These are phyloP conservation scores for Metarhizium humberi DNA, from an alignment of 2,329 filamentous ascomycete species.

Conservation along the genomic window DNA sequence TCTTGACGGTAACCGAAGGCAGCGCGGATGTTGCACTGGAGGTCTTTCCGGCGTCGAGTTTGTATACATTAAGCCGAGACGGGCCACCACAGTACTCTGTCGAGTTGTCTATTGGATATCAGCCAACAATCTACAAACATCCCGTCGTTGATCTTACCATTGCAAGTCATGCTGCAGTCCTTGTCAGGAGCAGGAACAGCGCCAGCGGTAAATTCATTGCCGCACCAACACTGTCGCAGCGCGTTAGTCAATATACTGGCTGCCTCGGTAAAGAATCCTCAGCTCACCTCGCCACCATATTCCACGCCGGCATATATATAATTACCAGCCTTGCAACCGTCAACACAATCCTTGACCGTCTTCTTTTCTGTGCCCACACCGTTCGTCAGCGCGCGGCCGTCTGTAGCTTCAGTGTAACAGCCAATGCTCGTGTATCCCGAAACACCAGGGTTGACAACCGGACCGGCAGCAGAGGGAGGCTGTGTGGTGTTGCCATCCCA, in stretches of 20 bases:
- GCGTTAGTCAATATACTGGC: not conserved
- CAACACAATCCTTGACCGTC: constrained; percentile 24
- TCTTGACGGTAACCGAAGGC: constrained; percentile 6
- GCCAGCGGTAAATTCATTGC: constrained; percentile 17
- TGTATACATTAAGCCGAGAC: constrained; percentile 25
- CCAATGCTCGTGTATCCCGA: constrained; percentile 25
- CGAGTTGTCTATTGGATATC: constrained; percentile 15
- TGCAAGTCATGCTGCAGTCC: constrained; percentile 27
- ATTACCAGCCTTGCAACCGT: constrained; percentile 17
- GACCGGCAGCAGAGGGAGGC: constrained; percentile 10
- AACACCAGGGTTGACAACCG: constrained; percentile 28
- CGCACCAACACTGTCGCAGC: constrained; percentile 25
- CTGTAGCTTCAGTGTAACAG: constrained; percentile 27
- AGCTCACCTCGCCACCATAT: constrained; percentile 27
- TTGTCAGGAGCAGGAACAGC: constrained; percentile 18
- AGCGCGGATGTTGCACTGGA: constrained; percentile 9
- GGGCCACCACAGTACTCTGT: constrained; percentile 28
- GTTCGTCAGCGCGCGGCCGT: constrained; percentile 22
- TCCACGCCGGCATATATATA: constrained; percentile 26
- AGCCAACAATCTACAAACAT: not conserved
- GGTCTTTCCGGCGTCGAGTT: constrained; percentile 14
- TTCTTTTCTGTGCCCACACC: constrained; percentile 13
- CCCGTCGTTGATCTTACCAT: constrained; percentile 10
- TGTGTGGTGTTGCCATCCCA: constrained; percentile 19
- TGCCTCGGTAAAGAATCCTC: not conserved